Base-by-base conservation (phyloP, 768 basidiomycete species). In the Lentinus brumalis region DNA sequence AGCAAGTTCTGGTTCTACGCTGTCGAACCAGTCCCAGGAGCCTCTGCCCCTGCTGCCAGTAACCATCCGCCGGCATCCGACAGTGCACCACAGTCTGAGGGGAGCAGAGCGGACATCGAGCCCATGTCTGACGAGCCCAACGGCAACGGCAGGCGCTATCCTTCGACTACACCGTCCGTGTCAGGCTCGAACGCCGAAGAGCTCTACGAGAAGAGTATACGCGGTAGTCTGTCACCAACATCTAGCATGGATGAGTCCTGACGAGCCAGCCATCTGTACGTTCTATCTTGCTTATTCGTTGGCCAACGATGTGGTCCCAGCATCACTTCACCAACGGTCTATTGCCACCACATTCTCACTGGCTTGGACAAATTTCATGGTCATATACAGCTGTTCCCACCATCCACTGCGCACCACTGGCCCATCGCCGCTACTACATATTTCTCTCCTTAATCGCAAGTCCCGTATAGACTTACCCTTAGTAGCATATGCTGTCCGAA, bases 1-100 rank as follows among this genome's bases (percentile, higher is more conserved):
- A 93, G 92, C 69, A 92, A 89, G 69, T 93, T 87, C 71, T 92
- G 92, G 91, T 88, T 89, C 46, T 94, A 94, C 64, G 92, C 92
- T 18, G 89, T 94, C 29, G 92, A 94, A 66, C 88, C 91, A 1
- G 67, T 83, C 46, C 73, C 81, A 8, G 77, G 74, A 29, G 64
- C 75, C n/a, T 14, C 52, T 26, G 18, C 29, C 9, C 69, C 68
- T 64, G 56, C 66, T 67, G 51, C 51, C 45, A 38, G 56, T 64
- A 16, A 47, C 50, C 29, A 56, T 21, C 62, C 50, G 66, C 66
- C 62, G 59, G n/a, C 58, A 49, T 62, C 60, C n/a, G 39, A 56
- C 38, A 38, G 44, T 41, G 46, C 49, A 26, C 51, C 38, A 38
- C 57, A 50, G 38, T 50, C 35, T 15, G 35, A 32, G 45, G 30